Percentiles rank a stretch among this genome's conserved stretches.
phyloP scores from a whole-genome alignment of 805 yeast species.

The Yarrowia sp. region DNA sequence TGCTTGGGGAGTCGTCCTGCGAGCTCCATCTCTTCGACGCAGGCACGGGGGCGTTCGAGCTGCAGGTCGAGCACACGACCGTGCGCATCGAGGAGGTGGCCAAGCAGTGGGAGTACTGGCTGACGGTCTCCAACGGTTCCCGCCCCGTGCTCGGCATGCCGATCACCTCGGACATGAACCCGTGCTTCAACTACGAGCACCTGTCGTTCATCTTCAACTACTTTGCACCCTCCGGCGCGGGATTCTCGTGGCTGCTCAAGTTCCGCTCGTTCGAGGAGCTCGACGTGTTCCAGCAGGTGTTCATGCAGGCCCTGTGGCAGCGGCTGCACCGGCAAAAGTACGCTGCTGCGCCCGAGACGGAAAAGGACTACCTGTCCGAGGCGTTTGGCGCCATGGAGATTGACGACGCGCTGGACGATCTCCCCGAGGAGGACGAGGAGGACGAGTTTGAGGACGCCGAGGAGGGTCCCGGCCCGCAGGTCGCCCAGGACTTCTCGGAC shows the following conservation, averaged over 20 bases:
- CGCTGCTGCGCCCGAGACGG: slow-evolving; percentile 42
- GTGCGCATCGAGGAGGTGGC: slow-evolving; percentile 45
- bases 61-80: slow-evolving; percentile 41
- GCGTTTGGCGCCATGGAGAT: slow-evolving; percentile 49
- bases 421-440: slow-evolving; percentile 41
- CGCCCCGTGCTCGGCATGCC: slow-evolving; percentile 43
- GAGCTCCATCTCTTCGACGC: slow-evolving; percentile 58
- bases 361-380: slow-evolving; percentile 56
- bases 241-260: slow-evolving; percentile 62
- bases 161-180: slow-evolving; percentile 54
- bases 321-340: slow-evolving; percentile 46
- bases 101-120: slow-evolving; percentile 52
- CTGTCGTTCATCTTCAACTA: slow-evolving; percentile 66
- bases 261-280: slow-evolving; percentile 47
- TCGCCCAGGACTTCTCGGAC: slow-evolving; percentile 38
- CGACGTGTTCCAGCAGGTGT: slow-evolving; percentile 51
- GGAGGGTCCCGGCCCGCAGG: slow-evolving; percentile 33
- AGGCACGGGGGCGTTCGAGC: slow-evolving; percentile 46
- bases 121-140: slow-evolving; percentile 44
- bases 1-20: not conserved
- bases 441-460: slow-evolving; percentile 33
- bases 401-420: slow-evolving; percentile 40
- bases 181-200: slow-evolving; percentile 60
- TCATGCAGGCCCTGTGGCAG: slow-evolving; percentile 62
- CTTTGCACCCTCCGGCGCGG: slow-evolving; percentile 41